Percentiles rank a stretch among this genome's conserved stretches.
These are phyloP conservation scores for Piedraia hortae DNA, from an alignment of 2,329 filamentous ascomycete genomes.

Conservation along the genomic window DNA sequence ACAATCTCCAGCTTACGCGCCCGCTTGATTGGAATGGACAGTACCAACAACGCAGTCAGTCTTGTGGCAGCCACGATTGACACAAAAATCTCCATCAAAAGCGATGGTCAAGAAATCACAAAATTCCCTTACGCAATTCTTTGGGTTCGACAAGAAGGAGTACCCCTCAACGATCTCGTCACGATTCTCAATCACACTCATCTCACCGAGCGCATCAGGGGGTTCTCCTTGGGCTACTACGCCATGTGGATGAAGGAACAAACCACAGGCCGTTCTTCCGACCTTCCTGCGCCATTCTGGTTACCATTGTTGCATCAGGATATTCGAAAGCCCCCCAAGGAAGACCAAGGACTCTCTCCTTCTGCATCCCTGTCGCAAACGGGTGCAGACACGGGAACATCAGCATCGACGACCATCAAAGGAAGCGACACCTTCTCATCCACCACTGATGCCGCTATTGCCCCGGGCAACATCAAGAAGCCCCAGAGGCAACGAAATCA, in stretches of 20 bases:
- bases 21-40: conserved; percentile 18
- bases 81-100: conserved; percentile 16
- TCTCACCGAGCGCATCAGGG: conserved; percentile 24
- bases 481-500: conserved; percentile 7
- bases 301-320: conserved; percentile 20
- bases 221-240: conserved; percentile 26
- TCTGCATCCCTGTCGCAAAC: conserved; percentile 7
- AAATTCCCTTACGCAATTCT: conserved; percentile 25
- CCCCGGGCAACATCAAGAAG: too few relatives aligned
- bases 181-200: conserved; percentile 20
- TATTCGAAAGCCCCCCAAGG: conserved; percentile 26
- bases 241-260: conserved; percentile 22
- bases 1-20: conserved; percentile 19
- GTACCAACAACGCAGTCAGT: conserved; percentile 9
- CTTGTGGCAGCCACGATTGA: conserved; percentile 23
- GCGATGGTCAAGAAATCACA: conserved; percentile 2
- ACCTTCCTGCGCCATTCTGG: conserved; percentile 23
- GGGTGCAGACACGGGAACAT: conserved; percentile 4
- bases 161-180: conserved; percentile 14
- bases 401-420: conserved; percentile 13
- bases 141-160: conserved; percentile 22
- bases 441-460: not conserved
- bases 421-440: conserved; percentile 12
- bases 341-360: too few relatives aligned
- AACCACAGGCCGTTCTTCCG: conserved; percentile 12